phyloP scores from a whole-genome alignment of 2,329 filamentous ascomycete genomes.

The Nothomitra cinnamomea region DNA sequence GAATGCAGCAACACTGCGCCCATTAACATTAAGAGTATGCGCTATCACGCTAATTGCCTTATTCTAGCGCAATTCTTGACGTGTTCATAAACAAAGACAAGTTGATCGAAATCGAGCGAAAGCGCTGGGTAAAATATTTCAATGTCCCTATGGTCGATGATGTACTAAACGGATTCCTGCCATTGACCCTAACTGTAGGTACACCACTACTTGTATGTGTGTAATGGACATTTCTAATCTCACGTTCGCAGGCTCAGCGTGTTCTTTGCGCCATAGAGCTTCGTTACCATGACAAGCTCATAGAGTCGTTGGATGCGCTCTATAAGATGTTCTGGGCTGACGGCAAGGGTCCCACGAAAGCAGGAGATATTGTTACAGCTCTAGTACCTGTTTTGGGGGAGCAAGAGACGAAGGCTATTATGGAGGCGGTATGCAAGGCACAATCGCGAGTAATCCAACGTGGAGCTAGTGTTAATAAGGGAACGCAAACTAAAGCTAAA shows the following conservation, averaged over 20 bases:
- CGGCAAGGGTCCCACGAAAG: constrained; percentile 26
- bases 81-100: constrained; percentile 35
- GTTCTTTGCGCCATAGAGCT: constrained; percentile 31
- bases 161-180: constrained; percentile 34
- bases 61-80: not conserved
- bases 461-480: no score
- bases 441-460: constrained; percentile 11
- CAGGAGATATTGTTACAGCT: constrained; percentile 27
- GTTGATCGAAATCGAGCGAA: constrained; percentile 37
- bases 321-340: constrained; percentile 36
- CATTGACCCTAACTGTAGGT: constrained; percentile 27
- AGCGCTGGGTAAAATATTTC: constrained; percentile 36
- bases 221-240: no score
- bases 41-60: not conserved
- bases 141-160: constrained; percentile 32
- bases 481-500: no score
- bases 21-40: constrained; percentile 36
- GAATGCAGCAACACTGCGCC: constrained; percentile 35
- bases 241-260: constrained; percentile 25
- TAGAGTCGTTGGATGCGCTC: constrained; percentile 26
- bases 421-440: constrained; percentile 23
- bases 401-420: constrained; percentile 23
- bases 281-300: constrained; percentile 25
- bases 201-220: not conserved
- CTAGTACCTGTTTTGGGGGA: constrained; percentile 30